These are phyloP conservation scores for Capsella rubella DNA, from an alignment of 441 rosid species.

Conservation along the genomic window DNA sequence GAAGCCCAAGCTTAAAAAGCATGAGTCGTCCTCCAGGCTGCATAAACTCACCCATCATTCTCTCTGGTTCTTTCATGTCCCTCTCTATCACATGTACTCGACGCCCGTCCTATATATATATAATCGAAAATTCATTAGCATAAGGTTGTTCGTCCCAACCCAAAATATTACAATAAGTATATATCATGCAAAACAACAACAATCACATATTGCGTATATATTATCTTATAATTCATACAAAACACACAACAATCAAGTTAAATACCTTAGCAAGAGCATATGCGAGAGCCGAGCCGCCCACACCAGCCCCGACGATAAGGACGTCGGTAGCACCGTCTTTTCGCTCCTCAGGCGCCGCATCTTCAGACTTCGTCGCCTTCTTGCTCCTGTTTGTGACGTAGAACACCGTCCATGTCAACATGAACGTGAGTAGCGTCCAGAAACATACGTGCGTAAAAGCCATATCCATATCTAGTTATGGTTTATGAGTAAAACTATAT, in stretches of 20 bases:
- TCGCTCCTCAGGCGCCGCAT: neutral
- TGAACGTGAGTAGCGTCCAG: constrained; percentile 27
- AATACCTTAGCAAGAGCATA: constrained; percentile 73
- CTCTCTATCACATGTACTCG: constrained; percentile 63
- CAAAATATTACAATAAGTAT: neutral
- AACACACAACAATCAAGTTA: too few relatives aligned
- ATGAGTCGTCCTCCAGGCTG: constrained; percentile 66
- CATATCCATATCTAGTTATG: constrained; percentile 21
- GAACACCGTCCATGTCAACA: constrained; percentile 24
- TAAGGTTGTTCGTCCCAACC: neutral
- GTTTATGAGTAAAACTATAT: constrained; percentile 9
- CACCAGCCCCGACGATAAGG: constrained; percentile 80
- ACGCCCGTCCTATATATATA: constrained; percentile 55
- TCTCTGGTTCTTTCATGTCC: constrained; percentile 62
- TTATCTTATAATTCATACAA: too few relatives aligned
- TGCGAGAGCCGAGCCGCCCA: constrained; percentile 83
- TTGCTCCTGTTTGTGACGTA: constrained; percentile 10
- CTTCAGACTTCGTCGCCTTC: constrained; percentile 6
- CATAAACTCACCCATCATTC: constrained; percentile 63
- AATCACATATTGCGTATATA: too few relatives aligned
- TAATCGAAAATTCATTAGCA: neutral
- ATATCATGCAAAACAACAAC: too few relatives aligned
- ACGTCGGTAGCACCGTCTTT: constrained; percentile 48
- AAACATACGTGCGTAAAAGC: constrained; percentile 1
- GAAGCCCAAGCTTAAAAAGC: constrained; percentile 58